Percentiles rank a stretch among this genome's conserved stretches.
Conservation (phyloP, 352 stramenopile genomes). For the Phytophthora quininea region DNA sequence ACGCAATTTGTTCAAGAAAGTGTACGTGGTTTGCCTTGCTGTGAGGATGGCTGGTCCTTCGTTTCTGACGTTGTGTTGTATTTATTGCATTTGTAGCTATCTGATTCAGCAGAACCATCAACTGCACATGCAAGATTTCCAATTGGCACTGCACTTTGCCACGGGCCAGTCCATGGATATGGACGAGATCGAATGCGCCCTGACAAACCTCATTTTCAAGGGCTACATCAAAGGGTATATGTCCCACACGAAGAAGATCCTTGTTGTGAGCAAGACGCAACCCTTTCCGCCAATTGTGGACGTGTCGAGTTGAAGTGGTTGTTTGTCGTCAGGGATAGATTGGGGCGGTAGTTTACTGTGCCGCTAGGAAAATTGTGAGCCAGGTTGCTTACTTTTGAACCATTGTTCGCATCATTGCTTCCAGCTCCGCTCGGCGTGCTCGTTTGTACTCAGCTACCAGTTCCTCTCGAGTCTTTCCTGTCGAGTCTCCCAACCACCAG, state of each 20-base stretch:
- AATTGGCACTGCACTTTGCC: slow-evolving; percentile 85
- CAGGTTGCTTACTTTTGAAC: slow-evolving; percentile 44
- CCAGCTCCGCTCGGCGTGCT: slow-evolving; percentile 60
- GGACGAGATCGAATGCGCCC: slow-evolving; percentile 96
- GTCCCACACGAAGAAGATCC: slow-evolving; percentile 95
- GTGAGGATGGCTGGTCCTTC: not conserved
- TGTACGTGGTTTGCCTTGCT: slow-evolving; percentile 65
- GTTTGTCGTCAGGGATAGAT: slow-evolving; percentile 10
- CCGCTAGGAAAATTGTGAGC: not conserved
- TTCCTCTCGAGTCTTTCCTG: slow-evolving; percentile 57
- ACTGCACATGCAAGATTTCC: slow-evolving; percentile 91
- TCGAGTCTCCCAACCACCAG: slow-evolving; percentile 45
- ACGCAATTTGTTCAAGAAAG: slow-evolving; percentile 96
- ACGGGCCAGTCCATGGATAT: slow-evolving; percentile 90
- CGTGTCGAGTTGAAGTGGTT: slow-evolving; percentile 54
- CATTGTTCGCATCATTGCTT: slow-evolving; percentile 76
- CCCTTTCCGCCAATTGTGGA: slow-evolving; percentile 91
- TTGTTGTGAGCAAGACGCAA: slow-evolving; percentile 95
- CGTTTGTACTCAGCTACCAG: slow-evolving; percentile 73
- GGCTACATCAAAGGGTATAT: slow-evolving; percentile 97
- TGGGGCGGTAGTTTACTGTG: not conserved
- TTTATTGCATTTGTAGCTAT: slow-evolving; percentile 47
- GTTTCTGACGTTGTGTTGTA: not conserved
- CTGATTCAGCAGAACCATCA: slow-evolving; percentile 88
- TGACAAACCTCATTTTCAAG: slow-evolving; percentile 98